Evolutionary conservation across 208 protist species (phyloP).

Genomic region (Trypanosoma lewisi): DNA sequence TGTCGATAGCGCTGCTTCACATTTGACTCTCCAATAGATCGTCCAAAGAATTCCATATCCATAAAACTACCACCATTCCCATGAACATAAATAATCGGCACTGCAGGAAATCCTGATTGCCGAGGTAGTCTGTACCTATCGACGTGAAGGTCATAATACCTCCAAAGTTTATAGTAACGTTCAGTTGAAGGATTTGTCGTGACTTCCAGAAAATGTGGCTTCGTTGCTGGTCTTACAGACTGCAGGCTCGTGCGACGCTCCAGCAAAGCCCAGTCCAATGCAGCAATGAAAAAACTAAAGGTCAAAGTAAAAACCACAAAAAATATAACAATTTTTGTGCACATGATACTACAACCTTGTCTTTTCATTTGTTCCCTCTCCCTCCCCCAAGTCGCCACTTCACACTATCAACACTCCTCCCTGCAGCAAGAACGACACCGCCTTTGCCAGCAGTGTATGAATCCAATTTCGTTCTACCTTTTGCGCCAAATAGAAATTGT

Average conservation of each 20-base stretch:
- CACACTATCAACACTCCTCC: no score
- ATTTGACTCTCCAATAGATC: constrained; percentile 66
- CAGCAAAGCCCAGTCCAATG: constrained; percentile 48
- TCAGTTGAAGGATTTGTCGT: constrained; percentile 34
- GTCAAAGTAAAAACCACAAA: constrained; percentile 27
- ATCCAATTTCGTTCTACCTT: no score
- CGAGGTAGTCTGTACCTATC: constrained; percentile 41
- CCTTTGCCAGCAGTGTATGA: no score
- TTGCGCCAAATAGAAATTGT: no score
- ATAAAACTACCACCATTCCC: constrained; percentile 80
- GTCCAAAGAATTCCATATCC: constrained; percentile 65
- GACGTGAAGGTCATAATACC: constrained; percentile 63
- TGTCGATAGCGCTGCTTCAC: constrained; percentile 33
- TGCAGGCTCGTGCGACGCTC: constrained; percentile 45
- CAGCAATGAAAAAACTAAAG: constrained; percentile 30
- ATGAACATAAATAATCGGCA: constrained; percentile 76
- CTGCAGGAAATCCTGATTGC: constrained; percentile 25
- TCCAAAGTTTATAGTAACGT: constrained; percentile 55
- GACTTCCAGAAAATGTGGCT: constrained; percentile 43
- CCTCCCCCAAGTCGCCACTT: no score
- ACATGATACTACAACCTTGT: not conserved
- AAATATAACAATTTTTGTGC: constrained; percentile 6
- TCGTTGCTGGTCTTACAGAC: constrained; percentile 50
- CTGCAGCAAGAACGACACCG: no score
- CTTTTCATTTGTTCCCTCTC: not conserved